Percentiles rank a stretch among this genome's conserved stretches.
phyloP scores from a whole-genome alignment of 1,139 yeast genomes.

The Candida dubliniensis region DNA sequence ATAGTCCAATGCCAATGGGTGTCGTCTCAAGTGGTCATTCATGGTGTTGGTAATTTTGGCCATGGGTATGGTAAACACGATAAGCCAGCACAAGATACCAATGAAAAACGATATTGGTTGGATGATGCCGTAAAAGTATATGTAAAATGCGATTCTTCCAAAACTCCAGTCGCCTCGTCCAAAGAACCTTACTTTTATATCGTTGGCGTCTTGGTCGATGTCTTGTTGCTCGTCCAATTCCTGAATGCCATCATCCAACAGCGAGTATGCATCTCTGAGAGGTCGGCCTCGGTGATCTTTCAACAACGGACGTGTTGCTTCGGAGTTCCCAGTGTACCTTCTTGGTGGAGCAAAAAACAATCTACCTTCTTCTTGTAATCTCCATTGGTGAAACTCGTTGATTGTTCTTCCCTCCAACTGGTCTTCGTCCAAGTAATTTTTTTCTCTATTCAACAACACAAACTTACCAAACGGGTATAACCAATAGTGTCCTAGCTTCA shows the following conservation, averaged over 20 bases:
- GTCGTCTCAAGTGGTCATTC: slow-evolving; percentile 79
- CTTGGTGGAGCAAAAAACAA: slow-evolving; percentile 70
- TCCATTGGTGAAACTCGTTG: slow-evolving; percentile 87
- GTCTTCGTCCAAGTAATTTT: slow-evolving; percentile 82
- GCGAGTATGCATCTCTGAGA: slow-evolving; percentile 40
- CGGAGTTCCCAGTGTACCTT: slow-evolving; percentile 34
- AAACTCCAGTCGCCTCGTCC: slow-evolving; percentile 94
- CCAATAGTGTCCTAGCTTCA: slow-evolving; percentile 67
- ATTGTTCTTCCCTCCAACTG: slow-evolving; percentile 84
- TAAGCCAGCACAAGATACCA: slow-evolving; percentile 70
- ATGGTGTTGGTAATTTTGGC: slow-evolving; percentile 63
- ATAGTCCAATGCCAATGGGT: slow-evolving; percentile 82
- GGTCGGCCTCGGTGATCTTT: slow-evolving; percentile 49
- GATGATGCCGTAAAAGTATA: slow-evolving; percentile 65
- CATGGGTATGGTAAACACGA: slow-evolving; percentile 93
- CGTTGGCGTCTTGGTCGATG: slow-evolving; percentile 34
- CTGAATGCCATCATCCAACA: slow-evolving; percentile 23
- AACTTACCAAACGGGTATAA: slow-evolving; percentile 88
- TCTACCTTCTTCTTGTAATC: slow-evolving; percentile 71
- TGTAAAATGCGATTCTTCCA: slow-evolving; percentile 79
- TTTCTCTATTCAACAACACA: slow-evolving; percentile 75
- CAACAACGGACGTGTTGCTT: slow-evolving; percentile 38
- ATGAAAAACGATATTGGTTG: slow-evolving; percentile 66
- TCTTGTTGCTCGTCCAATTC: slow-evolving; percentile 20
- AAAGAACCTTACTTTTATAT: slow-evolving; percentile 62